Evolutionary conservation across 768 basidiomycete species (phyloP), one percentile per base, ranked within the genome.

Genomic region (Trametes cingulata): DNA sequence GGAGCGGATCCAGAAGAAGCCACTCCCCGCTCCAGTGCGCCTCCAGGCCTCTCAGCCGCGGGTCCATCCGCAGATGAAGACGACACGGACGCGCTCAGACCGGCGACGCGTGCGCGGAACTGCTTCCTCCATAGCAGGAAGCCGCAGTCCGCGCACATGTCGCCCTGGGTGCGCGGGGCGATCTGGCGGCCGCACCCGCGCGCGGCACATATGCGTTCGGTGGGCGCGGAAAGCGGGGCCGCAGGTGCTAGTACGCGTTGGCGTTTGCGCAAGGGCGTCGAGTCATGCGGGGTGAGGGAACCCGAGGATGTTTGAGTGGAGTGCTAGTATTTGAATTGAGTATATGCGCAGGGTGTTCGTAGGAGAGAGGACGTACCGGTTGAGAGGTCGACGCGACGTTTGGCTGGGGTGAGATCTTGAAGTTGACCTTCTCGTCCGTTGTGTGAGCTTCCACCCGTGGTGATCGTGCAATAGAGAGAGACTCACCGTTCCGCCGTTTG

Each of bases 81-180:
- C 15, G 52, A 2, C n/a, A 60, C 19, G 4, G 45, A 29, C 15
- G 56, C 43, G 35, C 50, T 43, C 3, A 62, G 22, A 1, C 37
- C 45, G 6, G 56, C 43, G 45, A 62, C 52, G n/a, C 51, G 54
- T n/a, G 55, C 49, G 17, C 61, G 55, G 61, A 62, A 57, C 55
- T 57, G 61, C 29, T 41, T 52, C 45, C 43, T 36, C 61, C 61
- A 62, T 6, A 39, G 55, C 8, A 51, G 33, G 51, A 62, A 62
- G 10, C 55, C 56, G 43, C 61, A 62, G 5, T 62, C 51, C 9
- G 55, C 5, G 20, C 55, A 62, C 22, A 62, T 25, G 8, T 39
- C 20, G 8, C 61, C 56, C 9, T 33, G 51, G 2, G 39, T 19
- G 6, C 42, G n/a, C 2, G 50, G 13, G 3, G 61, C 45, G 14